Percentiles rank a stretch among this genome's conserved stretches.
Evolutionary conservation across 768 basidiomycete species (phyloP).

Genomic region (Gelatoporia subvermispora): DNA sequence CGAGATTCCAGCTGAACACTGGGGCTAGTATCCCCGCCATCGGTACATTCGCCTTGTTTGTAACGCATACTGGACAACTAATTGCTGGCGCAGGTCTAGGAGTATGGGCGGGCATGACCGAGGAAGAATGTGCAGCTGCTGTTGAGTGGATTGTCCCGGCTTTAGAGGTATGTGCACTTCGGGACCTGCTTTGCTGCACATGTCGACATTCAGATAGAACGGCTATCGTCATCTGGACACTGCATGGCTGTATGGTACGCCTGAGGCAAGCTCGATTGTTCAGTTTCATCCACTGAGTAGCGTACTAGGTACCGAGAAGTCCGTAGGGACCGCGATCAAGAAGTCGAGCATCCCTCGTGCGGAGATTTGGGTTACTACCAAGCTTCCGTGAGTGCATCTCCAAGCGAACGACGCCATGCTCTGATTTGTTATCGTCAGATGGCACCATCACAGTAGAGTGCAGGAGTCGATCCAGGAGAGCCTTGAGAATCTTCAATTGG

Average conservation of each 20-base stretch:
- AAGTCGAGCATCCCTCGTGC: slow-evolving; percentile 57
- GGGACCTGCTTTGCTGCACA: slow-evolving; percentile 7
- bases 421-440: slow-evolving; percentile 21
- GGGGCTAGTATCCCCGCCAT: slow-evolving; percentile 38
- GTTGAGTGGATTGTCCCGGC: slow-evolving; percentile 38
- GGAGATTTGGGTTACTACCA: slow-evolving; percentile 63
- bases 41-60: slow-evolving; percentile 33
- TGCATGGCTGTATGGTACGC: slow-evolving; percentile 24
- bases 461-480: slow-evolving; percentile 25
- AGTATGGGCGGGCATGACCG: slow-evolving; percentile 33
- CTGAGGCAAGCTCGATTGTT: neutral
- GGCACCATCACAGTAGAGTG: slow-evolving; percentile 31
- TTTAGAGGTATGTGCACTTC: slow-evolving; percentile 26
- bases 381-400: slow-evolving; percentile 30
- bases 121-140: slow-evolving; percentile 30
- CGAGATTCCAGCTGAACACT: slow-evolving; percentile 36
- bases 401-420: neutral
- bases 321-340: slow-evolving; percentile 22
- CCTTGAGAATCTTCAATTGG: slow-evolving; percentile 21
- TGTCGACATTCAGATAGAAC: slow-evolving; percentile 17
- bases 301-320: slow-evolving; percentile 18
- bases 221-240: slow-evolving; percentile 27
- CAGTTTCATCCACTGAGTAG: neutral
- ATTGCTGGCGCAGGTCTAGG: slow-evolving; percentile 30
- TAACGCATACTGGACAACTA: too few relatives aligned